Conservation (phyloP, 164 flowering plant species). For the Vitis amurensis region DNA sequence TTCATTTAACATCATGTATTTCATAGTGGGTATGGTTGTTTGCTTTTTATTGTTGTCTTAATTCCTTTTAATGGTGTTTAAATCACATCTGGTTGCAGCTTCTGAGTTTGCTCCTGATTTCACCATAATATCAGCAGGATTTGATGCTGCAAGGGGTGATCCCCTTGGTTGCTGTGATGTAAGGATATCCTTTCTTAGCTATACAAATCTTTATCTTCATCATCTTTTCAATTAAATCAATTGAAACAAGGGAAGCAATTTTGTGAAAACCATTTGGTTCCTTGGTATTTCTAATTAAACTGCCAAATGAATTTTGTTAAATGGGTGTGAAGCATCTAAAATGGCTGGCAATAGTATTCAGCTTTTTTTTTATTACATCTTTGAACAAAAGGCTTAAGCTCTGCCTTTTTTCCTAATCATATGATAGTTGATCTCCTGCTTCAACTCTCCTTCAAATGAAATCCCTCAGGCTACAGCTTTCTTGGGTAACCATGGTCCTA, state of each 20-base stretch:
- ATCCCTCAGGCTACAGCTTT: no score
- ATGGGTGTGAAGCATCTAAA: background rate
- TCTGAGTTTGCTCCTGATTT: slow-evolving; percentile 82
- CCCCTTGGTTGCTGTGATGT: slow-evolving; percentile 98
- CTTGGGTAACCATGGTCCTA: no score
- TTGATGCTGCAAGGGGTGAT: slow-evolving; percentile 99
- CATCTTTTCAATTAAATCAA: background rate
- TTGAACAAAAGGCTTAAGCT: background rate
- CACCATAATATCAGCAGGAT: slow-evolving; percentile 95
- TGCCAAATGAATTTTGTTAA: background rate
- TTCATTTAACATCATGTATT: background rate
- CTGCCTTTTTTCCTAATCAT: no score
- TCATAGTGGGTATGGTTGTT: background rate
- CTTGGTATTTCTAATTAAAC: background rate
- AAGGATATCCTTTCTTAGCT: slow-evolving; percentile 26
- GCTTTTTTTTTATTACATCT: background rate
- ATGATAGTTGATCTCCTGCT: no score
- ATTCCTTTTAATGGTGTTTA: slow-evolving; percentile 1
- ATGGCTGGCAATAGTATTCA: background rate
- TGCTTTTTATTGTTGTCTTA: background rate
- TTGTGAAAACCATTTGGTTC: background rate
- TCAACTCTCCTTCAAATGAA: no score
- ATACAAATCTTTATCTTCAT: background rate
- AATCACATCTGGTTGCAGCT: slow-evolving; percentile 50
- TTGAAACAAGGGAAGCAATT: background rate